Evolutionary conservation across 2,329 filamentous ascomycete genomes (phyloP).

Genomic region (Colletotrichum agaves): DNA sequence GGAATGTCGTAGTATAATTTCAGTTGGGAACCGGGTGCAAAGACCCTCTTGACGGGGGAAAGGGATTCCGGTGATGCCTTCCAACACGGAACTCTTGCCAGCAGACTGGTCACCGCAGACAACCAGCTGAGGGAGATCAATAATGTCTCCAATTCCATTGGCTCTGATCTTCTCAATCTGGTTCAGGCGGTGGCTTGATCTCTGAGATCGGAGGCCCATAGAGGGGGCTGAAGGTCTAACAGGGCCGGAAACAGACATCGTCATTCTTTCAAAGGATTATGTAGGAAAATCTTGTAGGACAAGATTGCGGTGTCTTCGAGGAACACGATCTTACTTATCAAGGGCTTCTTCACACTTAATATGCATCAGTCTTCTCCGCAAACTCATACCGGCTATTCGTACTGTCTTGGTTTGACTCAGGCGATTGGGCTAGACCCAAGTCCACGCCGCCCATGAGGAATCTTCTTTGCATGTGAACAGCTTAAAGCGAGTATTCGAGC

Average conservation of each 20-base stretch:
- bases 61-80: slow-evolving; percentile 64
- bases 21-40: slow-evolving; percentile 67
- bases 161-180: slow-evolving; percentile 50
- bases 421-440: too few relatives aligned
- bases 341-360: too few relatives aligned
- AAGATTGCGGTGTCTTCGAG: too few relatives aligned
- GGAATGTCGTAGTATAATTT: slow-evolving; percentile 58
- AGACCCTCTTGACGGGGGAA: slow-evolving; percentile 64
- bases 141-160: slow-evolving; percentile 47
- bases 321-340: too few relatives aligned
- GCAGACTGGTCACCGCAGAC: slow-evolving; percentile 66
- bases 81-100: slow-evolving; percentile 68
- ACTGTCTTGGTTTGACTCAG: too few relatives aligned
- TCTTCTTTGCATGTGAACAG: neutral
- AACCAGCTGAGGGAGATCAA: slow-evolving; percentile 58
- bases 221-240: neutral
- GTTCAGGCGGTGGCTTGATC: slow-evolving; percentile 45
- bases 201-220: slow-evolving; percentile 4
- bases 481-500: neutral
- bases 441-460: too few relatives aligned
- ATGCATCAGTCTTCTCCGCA: too few relatives aligned
- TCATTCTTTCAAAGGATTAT: neutral
- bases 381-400: too few relatives aligned
- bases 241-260: slow-evolving; percentile 10
- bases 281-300: neutral